phyloP scores from a whole-genome alignment of 192 early-diverging fungal genomes.

The Coemansia sp. region DNA sequence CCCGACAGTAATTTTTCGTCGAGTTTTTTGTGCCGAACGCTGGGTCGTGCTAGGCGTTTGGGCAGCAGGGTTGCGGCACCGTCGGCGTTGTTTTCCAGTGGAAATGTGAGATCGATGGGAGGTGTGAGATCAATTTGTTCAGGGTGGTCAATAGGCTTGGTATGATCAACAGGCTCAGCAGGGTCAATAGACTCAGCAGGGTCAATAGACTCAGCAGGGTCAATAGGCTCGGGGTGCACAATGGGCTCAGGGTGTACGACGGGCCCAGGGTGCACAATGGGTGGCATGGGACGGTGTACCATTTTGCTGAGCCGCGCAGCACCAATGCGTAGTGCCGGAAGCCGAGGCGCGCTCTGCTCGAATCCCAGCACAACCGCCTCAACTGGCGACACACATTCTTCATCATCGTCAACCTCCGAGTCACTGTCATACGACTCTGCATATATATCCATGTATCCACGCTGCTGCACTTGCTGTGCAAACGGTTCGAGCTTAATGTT shows the following conservation, averaged over 20 bases:
- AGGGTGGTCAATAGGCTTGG: too few species aligned
- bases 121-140: too few species aligned
- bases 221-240: too few species aligned
- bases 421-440: constrained; percentile 23
- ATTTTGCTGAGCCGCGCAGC: constrained; percentile 41
- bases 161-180: too few species aligned
- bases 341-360: constrained; percentile 13
- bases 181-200: too few species aligned
- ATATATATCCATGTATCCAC: constrained; percentile 18
- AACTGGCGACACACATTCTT: neutral
- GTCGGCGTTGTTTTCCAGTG: constrained; percentile 3
- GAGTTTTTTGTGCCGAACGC: neutral
- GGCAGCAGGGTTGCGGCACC: constrained; percentile 2
- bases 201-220: too few species aligned
- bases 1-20: neutral
- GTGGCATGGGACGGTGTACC: constrained; percentile 2
- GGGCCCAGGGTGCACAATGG: neutral
- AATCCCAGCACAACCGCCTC: constrained; percentile 24
- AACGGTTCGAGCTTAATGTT: constrained; percentile 12
- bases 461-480: neutral
- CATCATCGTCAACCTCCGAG: neutral
- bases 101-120: too few species aligned
- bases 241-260: too few species aligned
- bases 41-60: constrained; percentile 12
- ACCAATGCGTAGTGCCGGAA: constrained; percentile 20